These are phyloP conservation scores for Setaria italica DNA, from an alignment of 202 grass and related monocot genomes.

Conservation along the genomic window DNA sequence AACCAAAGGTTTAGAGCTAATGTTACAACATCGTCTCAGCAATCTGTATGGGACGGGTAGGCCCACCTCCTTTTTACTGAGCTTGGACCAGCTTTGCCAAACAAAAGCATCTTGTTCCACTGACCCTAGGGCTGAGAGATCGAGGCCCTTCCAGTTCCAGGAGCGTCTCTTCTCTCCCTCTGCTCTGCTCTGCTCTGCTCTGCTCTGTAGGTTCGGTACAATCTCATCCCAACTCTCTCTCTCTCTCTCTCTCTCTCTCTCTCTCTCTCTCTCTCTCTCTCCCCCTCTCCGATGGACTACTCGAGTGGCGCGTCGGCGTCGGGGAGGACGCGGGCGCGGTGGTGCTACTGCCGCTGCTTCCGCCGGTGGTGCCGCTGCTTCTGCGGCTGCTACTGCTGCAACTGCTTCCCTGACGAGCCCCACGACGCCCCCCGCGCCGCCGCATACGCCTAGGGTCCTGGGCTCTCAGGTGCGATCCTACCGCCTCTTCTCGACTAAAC, in stretches of 20 bases:
- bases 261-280: neutral
- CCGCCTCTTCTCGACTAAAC: neutral
- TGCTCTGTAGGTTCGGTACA: neutral
- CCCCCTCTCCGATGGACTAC: constrained; percentile 26
- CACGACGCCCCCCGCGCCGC: neutral
- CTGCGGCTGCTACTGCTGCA: constrained; percentile 59
- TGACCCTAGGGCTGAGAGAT: neutral
- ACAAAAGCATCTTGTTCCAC: neutral
- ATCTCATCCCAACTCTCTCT: neutral
- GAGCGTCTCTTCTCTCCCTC: neutral
- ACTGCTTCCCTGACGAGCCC: constrained; percentile 39
- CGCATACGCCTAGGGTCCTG: constrained; percentile 1
- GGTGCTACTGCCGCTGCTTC: constrained; percentile 61
- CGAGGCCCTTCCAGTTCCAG: constrained; percentile 20
- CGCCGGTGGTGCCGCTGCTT: constrained; percentile 54
- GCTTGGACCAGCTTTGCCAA: no score
- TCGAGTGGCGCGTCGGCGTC: constrained; percentile 22
- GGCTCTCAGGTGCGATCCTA: constrained; percentile 11
- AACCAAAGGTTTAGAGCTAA: no score
- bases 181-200: neutral
- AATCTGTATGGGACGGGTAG: no score
- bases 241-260: neutral
- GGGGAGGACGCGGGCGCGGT: constrained; percentile 33
- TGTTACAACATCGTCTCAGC: no score
- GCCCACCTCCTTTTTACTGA: no score